These are phyloP conservation scores for Phaffia australis DNA, from an alignment of 768 basidiomycete species.

Conservation along the genomic window DNA sequence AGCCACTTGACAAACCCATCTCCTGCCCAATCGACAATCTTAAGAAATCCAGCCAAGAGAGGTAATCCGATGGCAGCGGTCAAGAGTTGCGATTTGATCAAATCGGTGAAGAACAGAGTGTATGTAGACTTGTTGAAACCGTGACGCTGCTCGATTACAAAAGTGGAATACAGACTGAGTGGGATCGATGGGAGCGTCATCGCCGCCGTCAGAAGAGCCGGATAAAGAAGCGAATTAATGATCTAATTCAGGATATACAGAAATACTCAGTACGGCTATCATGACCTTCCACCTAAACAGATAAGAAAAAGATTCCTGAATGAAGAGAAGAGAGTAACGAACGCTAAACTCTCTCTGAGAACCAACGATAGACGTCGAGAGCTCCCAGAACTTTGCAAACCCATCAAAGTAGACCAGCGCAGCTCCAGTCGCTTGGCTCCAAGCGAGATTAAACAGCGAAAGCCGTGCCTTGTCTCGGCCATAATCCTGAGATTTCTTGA, in stretches of 20 bases:
- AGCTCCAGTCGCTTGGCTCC: constrained; percentile 62
- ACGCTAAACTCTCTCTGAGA: constrained; percentile 15
- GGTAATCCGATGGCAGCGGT: constrained; percentile 63
- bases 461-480: constrained; percentile 82
- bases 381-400: constrained; percentile 38
- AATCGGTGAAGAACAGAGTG: constrained; percentile 60
- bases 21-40: constrained; percentile 86
- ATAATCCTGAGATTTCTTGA: constrained; percentile 83
- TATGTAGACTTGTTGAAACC: constrained; percentile 94
- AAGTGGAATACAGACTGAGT: constrained; percentile 71
- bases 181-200: constrained; percentile 64
- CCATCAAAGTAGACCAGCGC: constrained; percentile 57
- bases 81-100: constrained; percentile 69
- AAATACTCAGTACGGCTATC: background rate
- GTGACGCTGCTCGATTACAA: constrained; percentile 86
- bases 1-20: constrained; percentile 85
- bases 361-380: constrained; percentile 11
- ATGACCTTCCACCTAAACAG: background rate
- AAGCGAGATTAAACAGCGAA: constrained; percentile 60
- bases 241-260: constrained; percentile 47
- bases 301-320: background rate
- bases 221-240: constrained; percentile 67
- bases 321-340: background rate
- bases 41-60: constrained; percentile 74
- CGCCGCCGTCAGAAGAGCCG: constrained; percentile 50